A percentile compares a stretch with the other conserved stretches of the same genome.
Evolutionary conservation across 2,329 filamentous ascomycete species (phyloP).

Genomic region (Penicillium vulpinum): DNA sequence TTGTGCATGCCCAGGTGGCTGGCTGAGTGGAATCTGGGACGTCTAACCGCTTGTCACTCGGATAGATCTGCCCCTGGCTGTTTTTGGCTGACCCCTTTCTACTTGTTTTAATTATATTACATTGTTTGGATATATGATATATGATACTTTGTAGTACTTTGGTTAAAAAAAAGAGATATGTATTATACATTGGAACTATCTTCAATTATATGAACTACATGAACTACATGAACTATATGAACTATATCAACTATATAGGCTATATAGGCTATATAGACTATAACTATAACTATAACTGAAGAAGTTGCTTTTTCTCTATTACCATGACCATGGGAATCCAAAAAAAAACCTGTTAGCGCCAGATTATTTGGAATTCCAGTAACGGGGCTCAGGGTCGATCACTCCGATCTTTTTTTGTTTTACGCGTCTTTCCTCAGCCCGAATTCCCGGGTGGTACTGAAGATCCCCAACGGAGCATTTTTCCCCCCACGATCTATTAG

Average conservation of each 20-base stretch:
- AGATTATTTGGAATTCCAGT: constrained; percentile 30
- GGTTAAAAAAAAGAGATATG: no score
- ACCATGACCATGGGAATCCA: background rate
- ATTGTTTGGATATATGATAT: no score
- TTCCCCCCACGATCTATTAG: constrained; percentile 14
- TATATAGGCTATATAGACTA: no score
- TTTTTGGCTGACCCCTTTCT: constrained; percentile 8
- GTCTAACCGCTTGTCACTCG: constrained; percentile 25
- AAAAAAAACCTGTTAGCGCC: background rate
- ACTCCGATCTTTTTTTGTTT: constrained; percentile 24
- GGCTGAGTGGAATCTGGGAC: constrained; percentile 24
- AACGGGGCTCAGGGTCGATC: constrained; percentile 31
- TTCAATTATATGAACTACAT: no score
- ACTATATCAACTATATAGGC: no score
- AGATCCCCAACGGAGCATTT: constrained; percentile 25
- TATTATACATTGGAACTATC: no score
- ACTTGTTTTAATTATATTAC: background rate
- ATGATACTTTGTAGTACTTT: no score
- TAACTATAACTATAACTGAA: background rate
- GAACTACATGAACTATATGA: no score
- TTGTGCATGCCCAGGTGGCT: constrained; percentile 31
- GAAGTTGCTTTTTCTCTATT: background rate
- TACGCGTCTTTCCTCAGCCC: constrained; percentile 25
- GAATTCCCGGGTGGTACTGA: constrained; percentile 28
- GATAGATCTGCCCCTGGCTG: constrained; percentile 21